Conservation (phyloP, 176 grass and related monocot genomes). For the Avena atlantica region DNA sequence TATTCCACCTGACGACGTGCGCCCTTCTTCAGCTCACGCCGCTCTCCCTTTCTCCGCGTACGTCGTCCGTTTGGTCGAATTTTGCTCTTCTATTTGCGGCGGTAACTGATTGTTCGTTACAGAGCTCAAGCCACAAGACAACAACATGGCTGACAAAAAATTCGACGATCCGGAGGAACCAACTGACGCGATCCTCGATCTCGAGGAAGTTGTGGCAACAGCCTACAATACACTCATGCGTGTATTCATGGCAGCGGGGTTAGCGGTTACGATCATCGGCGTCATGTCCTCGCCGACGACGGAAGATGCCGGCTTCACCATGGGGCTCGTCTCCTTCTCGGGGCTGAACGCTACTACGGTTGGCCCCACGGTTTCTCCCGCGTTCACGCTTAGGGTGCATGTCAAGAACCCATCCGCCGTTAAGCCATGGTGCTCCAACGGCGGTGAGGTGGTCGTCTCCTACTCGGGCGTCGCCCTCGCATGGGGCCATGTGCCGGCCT, state of each 20-base stretch:
- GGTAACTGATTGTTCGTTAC: background rate
- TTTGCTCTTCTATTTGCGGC: background rate
- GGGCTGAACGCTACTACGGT: background rate
- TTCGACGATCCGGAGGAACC: background rate
- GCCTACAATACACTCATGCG: background rate
- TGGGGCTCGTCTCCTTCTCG: conserved; percentile 4
- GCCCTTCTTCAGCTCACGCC: background rate
- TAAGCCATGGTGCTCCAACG: conserved; percentile 19
- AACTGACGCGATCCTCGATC: background rate
- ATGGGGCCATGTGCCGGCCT: background rate
- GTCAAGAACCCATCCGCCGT: background rate
- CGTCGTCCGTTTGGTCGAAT: background rate
- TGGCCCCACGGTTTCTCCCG: background rate
- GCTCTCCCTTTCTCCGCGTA: background rate
- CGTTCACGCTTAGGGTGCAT: conserved; percentile 17
- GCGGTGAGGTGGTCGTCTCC: conserved; percentile 24
- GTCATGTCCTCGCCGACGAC: background rate
- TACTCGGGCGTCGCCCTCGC: conserved; percentile 18
- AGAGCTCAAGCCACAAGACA: background rate
- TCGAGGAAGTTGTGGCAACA: background rate
- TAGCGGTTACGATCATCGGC: background rate
- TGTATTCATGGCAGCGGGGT: background rate
- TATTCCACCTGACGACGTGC: too few relatives aligned
- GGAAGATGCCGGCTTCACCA: conserved; percentile 12
- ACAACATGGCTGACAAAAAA: background rate